A percentile compares a stretch with the other conserved stretches of the same genome.
Evolutionary conservation across 2,329 filamentous ascomycete species (phyloP).

Genomic region (Coniella lustricola): DNA sequence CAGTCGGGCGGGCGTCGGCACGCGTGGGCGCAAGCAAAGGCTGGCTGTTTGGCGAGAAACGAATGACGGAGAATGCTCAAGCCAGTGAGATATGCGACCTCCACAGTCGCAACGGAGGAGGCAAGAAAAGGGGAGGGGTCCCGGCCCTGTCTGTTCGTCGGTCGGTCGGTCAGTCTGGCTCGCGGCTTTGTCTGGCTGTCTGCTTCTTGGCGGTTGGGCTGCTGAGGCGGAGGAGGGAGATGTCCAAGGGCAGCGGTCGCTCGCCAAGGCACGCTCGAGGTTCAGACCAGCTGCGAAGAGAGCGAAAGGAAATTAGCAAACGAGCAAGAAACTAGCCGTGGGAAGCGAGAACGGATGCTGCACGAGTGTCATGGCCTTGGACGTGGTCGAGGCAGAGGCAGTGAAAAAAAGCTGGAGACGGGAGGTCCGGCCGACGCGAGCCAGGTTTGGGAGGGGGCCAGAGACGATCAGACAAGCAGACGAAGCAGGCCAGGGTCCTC

Average conservation of each 20-base stretch:
- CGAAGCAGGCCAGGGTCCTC: background rate
- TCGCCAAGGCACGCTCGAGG: background rate
- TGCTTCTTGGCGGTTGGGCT: background rate
- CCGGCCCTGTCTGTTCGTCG: slow-evolving; percentile 2
- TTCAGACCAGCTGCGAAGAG: slow-evolving; percentile 16
- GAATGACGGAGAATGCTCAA: slow-evolving; percentile 10
- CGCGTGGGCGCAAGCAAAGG: background rate
- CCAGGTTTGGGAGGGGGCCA: background rate
- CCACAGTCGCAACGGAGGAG: slow-evolving; percentile 5
- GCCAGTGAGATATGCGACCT: slow-evolving; percentile 11
- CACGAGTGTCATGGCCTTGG: slow-evolving; percentile 8
- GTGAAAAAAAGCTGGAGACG: slow-evolving; percentile 9
- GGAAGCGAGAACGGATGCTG: slow-evolving; percentile 8
- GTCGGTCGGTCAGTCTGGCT: no score
- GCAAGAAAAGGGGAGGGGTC: background rate
- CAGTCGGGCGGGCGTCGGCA: background rate
- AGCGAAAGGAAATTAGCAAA: slow-evolving; percentile 15
- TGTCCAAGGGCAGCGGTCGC: background rate
- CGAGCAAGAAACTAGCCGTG: slow-evolving; percentile 9
- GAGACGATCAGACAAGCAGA: slow-evolving; percentile 10
- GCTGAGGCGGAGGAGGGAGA: background rate
- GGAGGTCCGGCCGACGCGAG: slow-evolving; percentile 2
- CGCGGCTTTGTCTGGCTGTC: no score
- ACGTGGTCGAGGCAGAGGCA: slow-evolving; percentile 1
- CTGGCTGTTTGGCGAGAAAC: background rate